phyloP scores from a whole-genome alignment of 768 basidiomycete species.

The Lyophyllum shimeji region DNA sequence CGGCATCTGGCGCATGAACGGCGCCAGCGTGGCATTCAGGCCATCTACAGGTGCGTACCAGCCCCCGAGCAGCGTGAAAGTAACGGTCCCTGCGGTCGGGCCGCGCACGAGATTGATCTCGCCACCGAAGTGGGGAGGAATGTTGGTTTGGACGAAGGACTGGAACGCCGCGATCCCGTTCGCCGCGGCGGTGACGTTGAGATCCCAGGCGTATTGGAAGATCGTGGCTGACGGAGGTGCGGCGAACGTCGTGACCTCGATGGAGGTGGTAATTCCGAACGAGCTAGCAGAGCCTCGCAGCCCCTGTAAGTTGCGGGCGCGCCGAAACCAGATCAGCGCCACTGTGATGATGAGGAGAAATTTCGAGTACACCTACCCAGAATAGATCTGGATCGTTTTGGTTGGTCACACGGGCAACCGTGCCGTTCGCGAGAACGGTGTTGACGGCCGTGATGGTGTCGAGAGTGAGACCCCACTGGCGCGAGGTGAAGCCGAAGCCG shows the following conservation, averaged over 20 bases:
- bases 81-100: constrained; percentile 26
- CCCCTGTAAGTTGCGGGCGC: too few relatives aligned
- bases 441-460: constrained; percentile 43
- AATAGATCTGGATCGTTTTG: constrained; percentile 46
- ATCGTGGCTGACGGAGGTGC: constrained; percentile 18
- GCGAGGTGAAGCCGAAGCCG: constrained; percentile 48
- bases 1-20: constrained; percentile 17
- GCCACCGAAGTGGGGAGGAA: constrained; percentile 34
- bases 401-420: constrained; percentile 36
- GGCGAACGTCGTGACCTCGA: constrained; percentile 19
- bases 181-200: constrained; percentile 29
- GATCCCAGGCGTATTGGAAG: constrained; percentile 36
- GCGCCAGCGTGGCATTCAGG: constrained; percentile 13
- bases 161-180: constrained; percentile 34
- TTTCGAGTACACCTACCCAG: constrained; percentile 5
- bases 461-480: constrained; percentile 33
- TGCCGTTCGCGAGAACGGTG: constrained; percentile 46
- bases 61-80: constrained; percentile 29
- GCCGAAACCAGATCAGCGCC: too few relatives aligned
- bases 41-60: constrained; percentile 17
- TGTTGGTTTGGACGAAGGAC: constrained; percentile 29
- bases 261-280: constrained; percentile 21
- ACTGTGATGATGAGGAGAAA: background rate
- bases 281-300: constrained; percentile 22
- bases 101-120: constrained; percentile 31